Conservation (phyloP, 345 rosid genomes). For the Acer yangbiense region DNA sequence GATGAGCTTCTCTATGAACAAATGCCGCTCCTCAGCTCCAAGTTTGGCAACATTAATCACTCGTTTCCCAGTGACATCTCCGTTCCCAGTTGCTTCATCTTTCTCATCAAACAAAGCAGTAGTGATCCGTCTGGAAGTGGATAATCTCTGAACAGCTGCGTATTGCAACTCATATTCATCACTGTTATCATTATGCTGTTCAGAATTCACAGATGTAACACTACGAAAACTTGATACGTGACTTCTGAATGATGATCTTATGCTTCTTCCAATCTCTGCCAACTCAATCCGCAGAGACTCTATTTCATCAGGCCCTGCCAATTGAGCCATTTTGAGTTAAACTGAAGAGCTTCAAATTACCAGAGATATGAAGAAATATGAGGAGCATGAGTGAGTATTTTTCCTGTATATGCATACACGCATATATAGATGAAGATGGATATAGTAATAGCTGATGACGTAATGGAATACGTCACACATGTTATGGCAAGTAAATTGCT, state of each 20-base stretch:
- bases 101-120: slow-evolving; percentile 14
- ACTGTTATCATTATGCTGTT: background rate
- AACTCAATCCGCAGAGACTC: slow-evolving; percentile 43
- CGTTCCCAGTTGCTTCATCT: background rate
- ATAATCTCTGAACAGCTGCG: slow-evolving; percentile 30
- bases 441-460: background rate
- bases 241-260: slow-evolving; percentile 41
- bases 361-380: background rate
- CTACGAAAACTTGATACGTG: slow-evolving; percentile 26
- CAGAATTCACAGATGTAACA: background rate
- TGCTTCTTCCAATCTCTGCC: slow-evolving; percentile 46
- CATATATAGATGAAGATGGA: background rate
- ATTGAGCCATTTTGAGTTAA: slow-evolving; percentile 27
- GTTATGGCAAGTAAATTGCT: background rate
- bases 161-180: slow-evolving; percentile 24
- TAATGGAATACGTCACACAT: background rate
- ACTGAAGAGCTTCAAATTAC: background rate
- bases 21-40: slow-evolving; percentile 21
- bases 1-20: slow-evolving; percentile 34
- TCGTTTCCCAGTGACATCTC: slow-evolving; percentile 12
- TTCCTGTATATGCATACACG: background rate
- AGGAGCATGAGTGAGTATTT: background rate
- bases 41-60: slow-evolving; percentile 30
- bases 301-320: slow-evolving; percentile 37
- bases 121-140: slow-evolving; percentile 19